Evolutionary conservation across 73 alveolate genomes (phyloP).

Genomic region (Diophrys sp.): DNA sequence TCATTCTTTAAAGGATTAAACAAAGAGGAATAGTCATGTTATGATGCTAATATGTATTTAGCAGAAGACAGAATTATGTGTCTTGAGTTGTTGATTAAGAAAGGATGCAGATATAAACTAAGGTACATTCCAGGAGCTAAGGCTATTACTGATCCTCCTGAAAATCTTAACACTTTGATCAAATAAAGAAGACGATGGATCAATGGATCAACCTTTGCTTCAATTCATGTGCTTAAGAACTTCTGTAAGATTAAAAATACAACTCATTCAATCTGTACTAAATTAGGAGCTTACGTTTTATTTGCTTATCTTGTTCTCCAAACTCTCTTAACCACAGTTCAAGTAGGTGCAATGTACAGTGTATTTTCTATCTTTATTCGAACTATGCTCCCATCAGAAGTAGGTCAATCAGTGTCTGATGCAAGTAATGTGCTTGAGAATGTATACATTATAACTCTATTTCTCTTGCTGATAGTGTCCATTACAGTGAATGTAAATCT

Average conservation of each 20-base stretch:
- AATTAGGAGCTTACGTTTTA: too few species aligned
- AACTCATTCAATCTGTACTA: too few species aligned
- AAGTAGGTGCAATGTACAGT: slow-evolving; percentile 18
- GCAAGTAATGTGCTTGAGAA: slow-evolving; percentile 16
- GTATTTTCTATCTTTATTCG: slow-evolving; percentile 17
- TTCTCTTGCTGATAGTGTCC: not conserved
- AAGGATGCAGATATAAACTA: slow-evolving; percentile 8
- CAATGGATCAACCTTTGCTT: slow-evolving; percentile 59
- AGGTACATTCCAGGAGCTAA: too few species aligned
- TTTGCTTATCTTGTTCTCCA: slow-evolving; percentile 7
- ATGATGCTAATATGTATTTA: slow-evolving; percentile 50
- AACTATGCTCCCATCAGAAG: too few species aligned
- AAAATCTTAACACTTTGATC: slow-evolving; percentile 10
- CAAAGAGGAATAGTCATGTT: slow-evolving; percentile 40
- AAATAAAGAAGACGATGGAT: slow-evolving; percentile 56
- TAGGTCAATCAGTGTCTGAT: too few species aligned
- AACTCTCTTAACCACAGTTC: not conserved
- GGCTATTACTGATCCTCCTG: too few species aligned
- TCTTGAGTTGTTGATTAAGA: slow-evolving; percentile 34
- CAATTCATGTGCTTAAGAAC: slow-evolving; percentile 39
- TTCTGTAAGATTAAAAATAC: slow-evolving; percentile 8
- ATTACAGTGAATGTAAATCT: slow-evolving; percentile 10
- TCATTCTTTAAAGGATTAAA: slow-evolving; percentile 38
- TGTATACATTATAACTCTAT: slow-evolving; percentile 2
- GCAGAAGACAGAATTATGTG: too few species aligned